Evolutionary conservation across 1,284 basidiomycete species (phyloP).

Genomic region (Trichosporon asahii): DNA sequence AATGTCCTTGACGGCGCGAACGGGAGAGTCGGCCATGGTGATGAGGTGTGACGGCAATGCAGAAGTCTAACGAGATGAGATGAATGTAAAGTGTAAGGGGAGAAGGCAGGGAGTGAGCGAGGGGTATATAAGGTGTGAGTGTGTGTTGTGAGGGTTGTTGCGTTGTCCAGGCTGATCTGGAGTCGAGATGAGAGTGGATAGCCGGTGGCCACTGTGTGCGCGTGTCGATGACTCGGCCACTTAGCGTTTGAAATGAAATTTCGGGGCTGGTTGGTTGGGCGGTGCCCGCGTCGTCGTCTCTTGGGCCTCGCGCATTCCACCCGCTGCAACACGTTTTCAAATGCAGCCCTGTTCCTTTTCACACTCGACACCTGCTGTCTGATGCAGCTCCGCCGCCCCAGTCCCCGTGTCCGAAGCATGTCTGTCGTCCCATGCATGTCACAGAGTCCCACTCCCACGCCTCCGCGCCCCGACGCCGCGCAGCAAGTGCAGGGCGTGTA

Average conservation of each 20-base stretch:
- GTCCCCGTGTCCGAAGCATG: not conserved
- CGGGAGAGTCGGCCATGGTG: slow-evolving; percentile 9
- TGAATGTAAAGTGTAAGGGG: not conserved
- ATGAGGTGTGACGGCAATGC: not conserved
- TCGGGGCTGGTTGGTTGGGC: not conserved
- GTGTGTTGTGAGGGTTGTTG: not conserved
- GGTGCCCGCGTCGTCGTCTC: not conserved
- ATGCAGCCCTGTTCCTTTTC: not conserved
- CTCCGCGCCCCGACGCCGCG: too few species aligned
- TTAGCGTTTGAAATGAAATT: not conserved
- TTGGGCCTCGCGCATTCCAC: not conserved
- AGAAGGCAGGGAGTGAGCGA: not conserved
- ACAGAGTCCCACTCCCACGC: not conserved
- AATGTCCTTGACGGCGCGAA: slow-evolving; percentile 42
- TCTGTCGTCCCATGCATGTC: not conserved
- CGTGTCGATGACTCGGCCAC: not conserved
- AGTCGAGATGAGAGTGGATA: not conserved
- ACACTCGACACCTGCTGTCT: not conserved
- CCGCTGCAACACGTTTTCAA: not conserved
- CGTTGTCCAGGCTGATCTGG: not conserved
- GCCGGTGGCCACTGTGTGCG: not conserved
- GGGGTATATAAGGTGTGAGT: not conserved
- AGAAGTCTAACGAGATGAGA: not conserved
- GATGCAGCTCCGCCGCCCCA: not conserved
- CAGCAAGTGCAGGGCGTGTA: not conserved